These are phyloP conservation scores for Fonsecaea nubica DNA, from an alignment of 2,329 filamentous ascomycete species.

Conservation along the genomic window DNA sequence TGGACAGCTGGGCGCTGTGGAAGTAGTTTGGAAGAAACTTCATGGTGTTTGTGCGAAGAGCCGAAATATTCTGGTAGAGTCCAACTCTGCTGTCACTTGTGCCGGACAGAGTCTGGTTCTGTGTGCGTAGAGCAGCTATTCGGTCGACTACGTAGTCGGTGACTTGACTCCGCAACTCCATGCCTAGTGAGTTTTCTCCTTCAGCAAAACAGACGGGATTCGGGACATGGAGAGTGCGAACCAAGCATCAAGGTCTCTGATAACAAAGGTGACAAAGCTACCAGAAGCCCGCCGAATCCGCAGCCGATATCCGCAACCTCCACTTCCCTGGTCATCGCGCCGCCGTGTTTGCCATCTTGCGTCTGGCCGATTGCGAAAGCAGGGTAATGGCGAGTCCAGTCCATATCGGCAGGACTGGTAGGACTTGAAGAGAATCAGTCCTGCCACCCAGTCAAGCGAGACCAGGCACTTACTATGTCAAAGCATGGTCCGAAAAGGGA, in stretches of 20 bases:
- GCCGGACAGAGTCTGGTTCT: slow-evolving; percentile 45
- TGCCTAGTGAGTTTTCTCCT: slow-evolving; percentile 59
- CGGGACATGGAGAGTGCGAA: slow-evolving; percentile 49
- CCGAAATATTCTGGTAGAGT: slow-evolving; percentile 83
- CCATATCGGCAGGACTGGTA: slow-evolving; percentile 78
- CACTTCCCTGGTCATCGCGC: slow-evolving; percentile 69
- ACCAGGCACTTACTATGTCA: slow-evolving; percentile 74
- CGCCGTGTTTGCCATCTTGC: slow-evolving; percentile 44
- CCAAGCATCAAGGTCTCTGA: slow-evolving; percentile 84
- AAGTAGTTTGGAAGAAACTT: slow-evolving; percentile 99
- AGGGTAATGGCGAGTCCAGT: slow-evolving; percentile 87
- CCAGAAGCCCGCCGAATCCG: slow-evolving; percentile 88
- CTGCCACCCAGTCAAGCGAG: neutral
- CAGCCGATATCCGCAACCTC: slow-evolving; percentile 97
- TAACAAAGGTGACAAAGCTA: slow-evolving; percentile 80
- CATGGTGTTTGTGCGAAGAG: slow-evolving; percentile 94
- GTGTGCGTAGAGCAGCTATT: slow-evolving; percentile 75
- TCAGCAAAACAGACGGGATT: slow-evolving; percentile 6
- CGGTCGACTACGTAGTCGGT: slow-evolving; percentile 89
- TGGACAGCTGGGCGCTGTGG: slow-evolving; percentile 75
- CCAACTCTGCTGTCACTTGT: slow-evolving; percentile 27
- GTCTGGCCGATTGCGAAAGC: slow-evolving; percentile 62
- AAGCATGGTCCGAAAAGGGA: slow-evolving; percentile 91
- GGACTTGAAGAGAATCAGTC: slow-evolving; percentile 63
- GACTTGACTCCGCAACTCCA: slow-evolving; percentile 92